phyloP scores from a whole-genome alignment of 441 rosid genomes.

The Jatropha multifida region DNA sequence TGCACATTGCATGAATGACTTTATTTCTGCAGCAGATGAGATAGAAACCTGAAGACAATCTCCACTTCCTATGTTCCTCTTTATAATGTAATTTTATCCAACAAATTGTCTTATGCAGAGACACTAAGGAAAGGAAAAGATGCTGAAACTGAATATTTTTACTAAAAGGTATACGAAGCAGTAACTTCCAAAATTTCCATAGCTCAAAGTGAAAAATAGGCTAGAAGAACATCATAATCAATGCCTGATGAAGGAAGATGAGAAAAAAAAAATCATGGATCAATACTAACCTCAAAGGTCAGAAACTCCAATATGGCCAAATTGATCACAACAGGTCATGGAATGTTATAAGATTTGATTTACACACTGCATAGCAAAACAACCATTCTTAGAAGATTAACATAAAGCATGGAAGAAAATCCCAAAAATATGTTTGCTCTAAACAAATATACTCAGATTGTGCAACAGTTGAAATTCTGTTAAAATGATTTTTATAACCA shows the following conservation, averaged over 20 bases:
- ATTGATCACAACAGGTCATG: conserved; percentile 14
- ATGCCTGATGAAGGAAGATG: neutral
- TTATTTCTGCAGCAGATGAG: neutral
- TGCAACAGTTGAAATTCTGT: neutral
- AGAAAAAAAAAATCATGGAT: neutral
- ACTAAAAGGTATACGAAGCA: neutral
- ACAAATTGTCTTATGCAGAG: neutral
- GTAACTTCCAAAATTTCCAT: neutral
- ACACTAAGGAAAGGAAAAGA: neutral
- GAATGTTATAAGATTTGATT: conserved; percentile 29
- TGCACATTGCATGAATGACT: neutral
- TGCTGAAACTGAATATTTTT: neutral
- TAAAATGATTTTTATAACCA: neutral
- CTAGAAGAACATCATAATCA: conserved; percentile 5
- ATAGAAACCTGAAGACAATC: neutral
- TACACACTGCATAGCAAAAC: conserved; percentile 42
- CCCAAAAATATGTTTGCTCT: neutral
- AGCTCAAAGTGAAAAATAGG: neutral
- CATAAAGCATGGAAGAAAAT: conserved; percentile 9
- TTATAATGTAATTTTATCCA: neutral
- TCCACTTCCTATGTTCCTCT: neutral
- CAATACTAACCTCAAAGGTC: conserved; percentile 36
- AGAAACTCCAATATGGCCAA: conserved; percentile 20
- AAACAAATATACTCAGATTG: neutral
- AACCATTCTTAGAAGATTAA: conserved; percentile 10